Percentiles rank a stretch among this genome's conserved stretches.
Evolutionary conservation across 2,329 filamentous ascomycete genomes (phyloP).

Genomic region (Apiospora arundinis): DNA sequence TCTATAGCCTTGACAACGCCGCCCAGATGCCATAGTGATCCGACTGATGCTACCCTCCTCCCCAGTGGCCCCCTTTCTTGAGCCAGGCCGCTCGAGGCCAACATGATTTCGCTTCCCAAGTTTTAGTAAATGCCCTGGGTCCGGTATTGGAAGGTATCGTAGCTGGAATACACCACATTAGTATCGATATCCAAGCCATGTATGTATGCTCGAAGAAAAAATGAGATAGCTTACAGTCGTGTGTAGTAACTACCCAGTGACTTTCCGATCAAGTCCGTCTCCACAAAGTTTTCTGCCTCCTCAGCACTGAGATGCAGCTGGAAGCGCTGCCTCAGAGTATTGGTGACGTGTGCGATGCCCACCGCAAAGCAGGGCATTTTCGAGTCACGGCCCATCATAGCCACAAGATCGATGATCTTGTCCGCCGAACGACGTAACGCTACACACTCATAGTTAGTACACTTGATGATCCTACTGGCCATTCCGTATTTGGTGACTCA

Average conservation of each 20-base stretch:
- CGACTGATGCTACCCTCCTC: neutral
- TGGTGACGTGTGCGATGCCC: constrained; percentile 74
- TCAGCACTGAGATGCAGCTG: constrained; percentile 83
- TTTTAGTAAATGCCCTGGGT: constrained; percentile 82
- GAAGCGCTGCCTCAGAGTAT: constrained; percentile 74
- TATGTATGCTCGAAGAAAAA: neutral
- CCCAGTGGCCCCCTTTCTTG: neutral
- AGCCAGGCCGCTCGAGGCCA: neutral
- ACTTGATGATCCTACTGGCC: constrained; percentile 22
- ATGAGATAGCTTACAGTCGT: constrained; percentile 66
- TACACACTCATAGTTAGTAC: constrained; percentile 35
- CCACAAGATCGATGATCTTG: constrained; percentile 80
- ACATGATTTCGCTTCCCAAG: neutral
- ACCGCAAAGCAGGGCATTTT: constrained; percentile 85
- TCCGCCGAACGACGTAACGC: constrained; percentile 80
- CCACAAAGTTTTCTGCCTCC: constrained; percentile 81
- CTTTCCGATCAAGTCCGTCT: constrained; percentile 79
- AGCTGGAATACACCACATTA: constrained; percentile 53
- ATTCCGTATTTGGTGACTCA: constrained; percentile 42
- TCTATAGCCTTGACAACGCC: constrained; percentile 21
- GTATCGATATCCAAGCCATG: neutral
- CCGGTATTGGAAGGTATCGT: constrained; percentile 86
- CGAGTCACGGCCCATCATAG: constrained; percentile 82
- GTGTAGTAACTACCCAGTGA: constrained; percentile 88
- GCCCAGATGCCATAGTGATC: constrained; percentile 18